A percentile compares a stretch with the other conserved stretches of the same genome.
Conservation (phyloP, 192 early-diverging fungal genomes). For the Dimargaris xerosporica region DNA sequence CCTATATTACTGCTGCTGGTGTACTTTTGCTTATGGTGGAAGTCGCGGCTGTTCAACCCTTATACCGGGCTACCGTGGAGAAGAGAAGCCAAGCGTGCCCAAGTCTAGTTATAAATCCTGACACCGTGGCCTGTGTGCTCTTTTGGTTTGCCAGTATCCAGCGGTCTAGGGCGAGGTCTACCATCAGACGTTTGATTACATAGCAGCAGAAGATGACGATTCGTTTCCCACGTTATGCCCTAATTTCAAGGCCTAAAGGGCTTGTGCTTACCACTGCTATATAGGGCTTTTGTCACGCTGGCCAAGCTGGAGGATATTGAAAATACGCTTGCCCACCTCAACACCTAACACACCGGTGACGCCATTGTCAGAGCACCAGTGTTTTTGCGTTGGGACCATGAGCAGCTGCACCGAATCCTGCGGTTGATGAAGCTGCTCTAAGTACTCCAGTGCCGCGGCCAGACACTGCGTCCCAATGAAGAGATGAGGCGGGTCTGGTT, state of each 20-base stretch:
- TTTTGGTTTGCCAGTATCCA: no score
- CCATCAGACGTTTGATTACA: no score
- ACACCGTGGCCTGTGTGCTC: no score
- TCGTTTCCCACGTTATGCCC: no score
- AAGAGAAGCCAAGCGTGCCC: no score
- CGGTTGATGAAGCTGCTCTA: slow-evolving; percentile 81
- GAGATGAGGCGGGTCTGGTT: slow-evolving; percentile 56
- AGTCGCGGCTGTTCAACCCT: neutral
- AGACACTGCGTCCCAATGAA: slow-evolving; percentile 68
- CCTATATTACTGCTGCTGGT: slow-evolving; percentile 43
- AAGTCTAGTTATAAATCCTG: no score
- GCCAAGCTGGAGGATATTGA: slow-evolving; percentile 54
- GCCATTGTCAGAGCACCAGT: slow-evolving; percentile 59
- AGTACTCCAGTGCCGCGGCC: slow-evolving; percentile 65
- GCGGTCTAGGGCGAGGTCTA: no score
- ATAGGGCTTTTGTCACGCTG: no score
- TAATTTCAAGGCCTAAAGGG: no score
- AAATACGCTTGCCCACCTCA: slow-evolving; percentile 36
- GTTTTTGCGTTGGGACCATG: slow-evolving; percentile 57
- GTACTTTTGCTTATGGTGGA: slow-evolving; percentile 18
- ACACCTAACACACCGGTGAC: slow-evolving; percentile 53
- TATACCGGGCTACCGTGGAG: neutral
- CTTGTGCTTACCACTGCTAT: no score
- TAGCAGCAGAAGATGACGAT: no score
- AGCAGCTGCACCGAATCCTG: slow-evolving; percentile 58